phyloP scores from a whole-genome alignment of 116 monocot species.

The Trichopus zeylanicus region DNA sequence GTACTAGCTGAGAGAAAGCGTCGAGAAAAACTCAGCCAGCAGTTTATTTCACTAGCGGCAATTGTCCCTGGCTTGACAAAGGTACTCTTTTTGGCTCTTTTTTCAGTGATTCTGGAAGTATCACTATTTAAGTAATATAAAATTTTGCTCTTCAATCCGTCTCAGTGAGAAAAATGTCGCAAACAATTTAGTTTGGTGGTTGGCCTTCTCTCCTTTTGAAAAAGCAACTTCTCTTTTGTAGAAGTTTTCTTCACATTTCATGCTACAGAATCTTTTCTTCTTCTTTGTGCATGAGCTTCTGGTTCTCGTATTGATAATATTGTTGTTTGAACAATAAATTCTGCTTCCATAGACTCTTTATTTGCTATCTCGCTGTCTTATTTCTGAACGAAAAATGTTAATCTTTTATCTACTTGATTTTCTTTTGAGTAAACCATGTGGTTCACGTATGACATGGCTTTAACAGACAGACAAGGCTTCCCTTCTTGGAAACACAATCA shows the following conservation, averaged over 20 bases:
- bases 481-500: constrained; percentile 33
- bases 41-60: constrained; percentile 46
- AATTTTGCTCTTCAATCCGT: no score
- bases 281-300: background rate
- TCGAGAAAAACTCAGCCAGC: constrained; percentile 55
- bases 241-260: no score
- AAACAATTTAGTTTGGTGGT: no score
- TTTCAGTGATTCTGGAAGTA: no score
- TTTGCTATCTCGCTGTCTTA: background rate
- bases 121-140: no score
- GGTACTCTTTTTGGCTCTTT: constrained; percentile 17
- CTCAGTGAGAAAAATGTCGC: no score
- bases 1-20: constrained; percentile 59
- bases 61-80: constrained; percentile 54
- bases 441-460: background rate
- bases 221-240: no score
- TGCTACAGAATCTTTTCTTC: background rate
- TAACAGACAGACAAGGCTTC: constrained; percentile 32
- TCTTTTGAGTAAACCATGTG: background rate
- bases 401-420: background rate
- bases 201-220: no score
- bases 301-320: background rate
- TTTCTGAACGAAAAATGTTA: background rate
- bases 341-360: background rate
- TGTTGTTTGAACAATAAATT: background rate